These are phyloP conservation scores for Agarophyton chilense DNA, from an alignment of 23 red algal genomes.

Conservation along the genomic window DNA sequence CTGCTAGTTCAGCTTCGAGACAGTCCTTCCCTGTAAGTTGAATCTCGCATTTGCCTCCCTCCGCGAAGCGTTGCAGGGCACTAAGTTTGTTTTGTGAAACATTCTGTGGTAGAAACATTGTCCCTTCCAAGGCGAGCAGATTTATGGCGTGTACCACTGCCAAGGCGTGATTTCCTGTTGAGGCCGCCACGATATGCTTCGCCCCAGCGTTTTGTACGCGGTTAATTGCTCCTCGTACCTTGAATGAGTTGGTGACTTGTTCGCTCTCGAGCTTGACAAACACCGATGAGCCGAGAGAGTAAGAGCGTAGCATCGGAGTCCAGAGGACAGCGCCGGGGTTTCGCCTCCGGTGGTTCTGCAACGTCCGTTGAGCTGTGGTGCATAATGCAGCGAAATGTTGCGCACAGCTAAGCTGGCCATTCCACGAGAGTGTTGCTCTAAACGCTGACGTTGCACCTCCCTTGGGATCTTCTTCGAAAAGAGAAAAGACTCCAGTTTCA, in stretches of 20 bases:
- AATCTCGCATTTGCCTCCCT: not conserved
- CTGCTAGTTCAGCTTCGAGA: constrained; percentile 49
- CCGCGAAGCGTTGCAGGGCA: not conserved
- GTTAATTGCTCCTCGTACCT: constrained; percentile 69
- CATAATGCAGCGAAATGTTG: not conserved
- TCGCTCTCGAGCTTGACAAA: constrained; percentile 78
- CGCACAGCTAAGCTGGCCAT: not conserved
- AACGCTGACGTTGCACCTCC: not conserved
- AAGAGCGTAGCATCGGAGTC: constrained; percentile 44
- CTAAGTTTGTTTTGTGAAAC: not conserved
- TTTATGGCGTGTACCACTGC: constrained; percentile 47
- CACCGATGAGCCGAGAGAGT: not conserved
- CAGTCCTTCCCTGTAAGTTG: constrained; percentile 36
- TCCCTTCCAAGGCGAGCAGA: not conserved
- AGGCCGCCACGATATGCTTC: constrained; percentile 46
- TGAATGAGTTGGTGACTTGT: constrained; percentile 77
- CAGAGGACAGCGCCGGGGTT: not conserved
- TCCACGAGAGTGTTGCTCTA: not conserved
- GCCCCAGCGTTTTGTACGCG: not conserved
- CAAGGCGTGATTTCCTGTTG: constrained; percentile 75
- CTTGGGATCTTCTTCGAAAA: not conserved
- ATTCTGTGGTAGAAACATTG: constrained; percentile 54
- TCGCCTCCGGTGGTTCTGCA: not conserved
- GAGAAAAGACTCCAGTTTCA: not conserved
- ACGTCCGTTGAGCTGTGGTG: not conserved